Conservation (phyloP, 768 basidiomycete species). For the Mycena leptocephala region DNA sequence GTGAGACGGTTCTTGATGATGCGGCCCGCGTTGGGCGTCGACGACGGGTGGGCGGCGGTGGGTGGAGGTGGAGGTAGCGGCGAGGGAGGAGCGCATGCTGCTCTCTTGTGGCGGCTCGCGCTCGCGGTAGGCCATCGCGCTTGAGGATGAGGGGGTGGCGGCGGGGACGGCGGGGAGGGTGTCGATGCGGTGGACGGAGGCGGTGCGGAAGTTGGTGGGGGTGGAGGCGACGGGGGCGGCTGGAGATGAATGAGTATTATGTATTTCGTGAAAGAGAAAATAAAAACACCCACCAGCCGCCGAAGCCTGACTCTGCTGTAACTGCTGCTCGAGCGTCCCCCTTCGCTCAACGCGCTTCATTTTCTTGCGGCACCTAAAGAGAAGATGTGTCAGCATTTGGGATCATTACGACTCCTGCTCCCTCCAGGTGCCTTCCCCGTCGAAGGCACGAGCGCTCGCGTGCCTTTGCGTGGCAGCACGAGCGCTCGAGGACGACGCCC, state of each 20-base stretch:
- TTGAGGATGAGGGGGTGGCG: neutral
- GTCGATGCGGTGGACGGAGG: constrained; percentile 43
- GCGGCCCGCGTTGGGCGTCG: constrained; percentile 21
- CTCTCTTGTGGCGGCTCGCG: constrained; percentile 18
- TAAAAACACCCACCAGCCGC: neutral
- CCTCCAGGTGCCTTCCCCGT: too few species aligned
- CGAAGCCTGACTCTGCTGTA: constrained; percentile 25
- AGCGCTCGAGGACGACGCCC: too few species aligned
- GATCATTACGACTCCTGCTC: too few species aligned
- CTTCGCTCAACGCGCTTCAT: constrained; percentile 89
- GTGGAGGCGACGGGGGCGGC: neutral
- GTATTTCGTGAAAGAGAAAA: neutral
- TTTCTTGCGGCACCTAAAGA: constrained; percentile 86
- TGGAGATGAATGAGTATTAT: neutral
- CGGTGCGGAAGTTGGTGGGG: neutral
- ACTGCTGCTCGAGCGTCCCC: constrained; percentile 72
- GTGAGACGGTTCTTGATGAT: constrained; percentile 29
- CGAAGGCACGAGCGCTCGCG: too few species aligned
- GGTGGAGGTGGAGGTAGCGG: too few species aligned
- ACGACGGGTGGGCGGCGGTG: neutral
- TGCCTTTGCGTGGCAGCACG: too few species aligned
- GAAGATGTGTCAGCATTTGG: neutral
- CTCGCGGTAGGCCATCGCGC: constrained; percentile 8
- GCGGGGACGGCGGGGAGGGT: constrained; percentile 44
- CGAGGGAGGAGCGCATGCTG: constrained; percentile 24